Percentiles rank a stretch among this genome's conserved stretches.
These are phyloP conservation scores for Vicia sativa DNA, from an alignment of 306 rosid species.

Conservation along the genomic window DNA sequence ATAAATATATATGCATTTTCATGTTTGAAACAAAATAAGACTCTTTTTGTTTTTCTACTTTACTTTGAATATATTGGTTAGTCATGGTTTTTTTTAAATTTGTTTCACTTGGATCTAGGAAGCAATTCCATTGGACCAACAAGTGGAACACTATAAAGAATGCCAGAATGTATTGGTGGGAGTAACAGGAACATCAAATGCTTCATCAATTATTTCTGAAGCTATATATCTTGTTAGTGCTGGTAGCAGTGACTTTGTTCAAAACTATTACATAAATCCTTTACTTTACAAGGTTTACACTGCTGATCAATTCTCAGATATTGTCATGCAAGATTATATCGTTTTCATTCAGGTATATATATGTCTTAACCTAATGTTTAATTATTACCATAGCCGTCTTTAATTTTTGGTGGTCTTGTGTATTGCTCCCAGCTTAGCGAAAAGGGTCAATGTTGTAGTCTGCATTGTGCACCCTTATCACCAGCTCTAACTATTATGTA, in stretches of 20 bases:
- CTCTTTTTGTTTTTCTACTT: not conserved
- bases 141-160: conserved; percentile 63
- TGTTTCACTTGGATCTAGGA: conserved; percentile 44
- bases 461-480: too few species aligned
- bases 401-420: too few species aligned
- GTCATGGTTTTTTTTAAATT: not conserved
- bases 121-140: conserved; percentile 63
- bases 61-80: not conserved
- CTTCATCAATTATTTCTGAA: conserved; percentile 60
- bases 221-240: conserved; percentile 62
- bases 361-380: conserved; percentile 27
- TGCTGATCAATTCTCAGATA: conserved; percentile 61
- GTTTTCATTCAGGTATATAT: conserved; percentile 58
- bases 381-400: too few species aligned
- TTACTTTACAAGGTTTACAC: conserved; percentile 61
- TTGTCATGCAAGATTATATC: conserved; percentile 51
- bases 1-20: not conserved
- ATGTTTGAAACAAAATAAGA: not conserved
- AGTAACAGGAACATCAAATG: conserved; percentile 54
- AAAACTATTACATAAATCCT: conserved; percentile 83
- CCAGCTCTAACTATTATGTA: too few species aligned
- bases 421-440: too few species aligned
- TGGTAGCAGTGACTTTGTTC: conserved; percentile 84
- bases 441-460: too few species aligned
- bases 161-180: conserved; percentile 54